phyloP scores from a whole-genome alignment of 441 rosid species.

The Populus tomentosa region DNA sequence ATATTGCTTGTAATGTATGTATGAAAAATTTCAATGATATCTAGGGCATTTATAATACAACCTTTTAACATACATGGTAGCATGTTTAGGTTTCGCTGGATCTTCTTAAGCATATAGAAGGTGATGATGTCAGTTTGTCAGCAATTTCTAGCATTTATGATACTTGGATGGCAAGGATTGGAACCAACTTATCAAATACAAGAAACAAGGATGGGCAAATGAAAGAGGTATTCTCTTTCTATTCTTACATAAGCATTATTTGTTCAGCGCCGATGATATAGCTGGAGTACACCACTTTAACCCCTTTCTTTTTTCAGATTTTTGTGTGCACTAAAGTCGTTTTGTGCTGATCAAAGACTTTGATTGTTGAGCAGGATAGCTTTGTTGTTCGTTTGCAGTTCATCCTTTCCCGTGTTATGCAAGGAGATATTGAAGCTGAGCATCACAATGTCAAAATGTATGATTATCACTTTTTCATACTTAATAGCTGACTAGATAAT shows the following conservation, averaged over 20 bases:
- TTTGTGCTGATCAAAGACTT: slow-evolving; percentile 2
- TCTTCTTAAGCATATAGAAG: slow-evolving; percentile 40
- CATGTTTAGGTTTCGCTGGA: slow-evolving; percentile 58
- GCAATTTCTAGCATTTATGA: slow-evolving; percentile 47
- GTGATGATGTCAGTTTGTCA: slow-evolving; percentile 20
- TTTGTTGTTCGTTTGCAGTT: slow-evolving; percentile 64
- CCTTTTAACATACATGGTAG: not conserved
- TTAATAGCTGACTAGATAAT: not conserved
- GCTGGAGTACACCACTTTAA: not conserved
- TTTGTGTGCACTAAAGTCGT: not conserved
- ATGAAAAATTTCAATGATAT: slow-evolving; percentile 1
- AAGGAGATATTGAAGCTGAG: slow-evolving; percentile 50
- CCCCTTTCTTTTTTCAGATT: not conserved
- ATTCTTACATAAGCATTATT: not conserved
- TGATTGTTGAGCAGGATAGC: slow-evolving; percentile 40
- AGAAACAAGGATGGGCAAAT: slow-evolving; percentile 31
- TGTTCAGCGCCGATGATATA: not conserved
- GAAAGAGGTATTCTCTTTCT: slow-evolving; percentile 19
- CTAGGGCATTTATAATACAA: not conserved
- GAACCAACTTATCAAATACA: slow-evolving; percentile 15
- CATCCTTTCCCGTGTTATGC: slow-evolving; percentile 43
- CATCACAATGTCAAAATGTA: slow-evolving; percentile 56
- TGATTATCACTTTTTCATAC: not conserved
- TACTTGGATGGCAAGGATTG: slow-evolving; percentile 66
- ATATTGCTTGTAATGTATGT: not conserved